A percentile compares a stretch with the other conserved stretches of the same genome.
These are phyloP conservation scores for Hericium erinaceus DNA, from an alignment of 768 basidiomycete species.

Conservation along the genomic window DNA sequence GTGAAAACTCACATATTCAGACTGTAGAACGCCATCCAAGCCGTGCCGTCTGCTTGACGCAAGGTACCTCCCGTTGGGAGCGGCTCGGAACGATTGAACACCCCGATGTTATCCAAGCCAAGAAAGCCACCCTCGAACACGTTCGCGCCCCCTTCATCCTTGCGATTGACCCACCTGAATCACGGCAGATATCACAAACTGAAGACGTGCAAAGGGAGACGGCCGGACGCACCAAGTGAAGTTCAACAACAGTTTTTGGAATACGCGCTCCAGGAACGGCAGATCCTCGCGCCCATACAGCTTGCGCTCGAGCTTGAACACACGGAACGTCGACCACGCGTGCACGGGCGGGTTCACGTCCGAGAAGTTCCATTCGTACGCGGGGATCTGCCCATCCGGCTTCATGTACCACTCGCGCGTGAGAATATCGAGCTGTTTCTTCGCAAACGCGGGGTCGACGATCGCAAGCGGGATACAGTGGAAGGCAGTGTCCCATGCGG, in stretches of 20 bases:
- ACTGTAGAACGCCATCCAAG: conserved; percentile 99
- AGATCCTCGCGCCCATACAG: conserved; percentile 86
- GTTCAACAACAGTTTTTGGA: conserved; percentile 94
- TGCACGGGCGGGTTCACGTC: conserved; percentile 99
- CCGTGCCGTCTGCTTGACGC: conserved; percentile 96
- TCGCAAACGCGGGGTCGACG: conserved; percentile 91
- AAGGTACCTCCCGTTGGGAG: conserved; percentile 89
- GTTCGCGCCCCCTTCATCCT: conserved; percentile 89
- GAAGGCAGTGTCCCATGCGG: conserved; percentile 98
- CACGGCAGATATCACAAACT: conserved; percentile 16
- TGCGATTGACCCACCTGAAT: conserved; percentile 83
- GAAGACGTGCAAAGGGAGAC: conserved; percentile 21
- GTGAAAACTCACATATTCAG: conserved; percentile 70
- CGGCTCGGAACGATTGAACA: conserved; percentile 96
- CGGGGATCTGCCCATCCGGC: conserved; percentile 96
- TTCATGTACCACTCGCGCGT: conserved; percentile 99
- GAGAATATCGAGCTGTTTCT: conserved; percentile 93
- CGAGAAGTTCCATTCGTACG: conserved; percentile 98
- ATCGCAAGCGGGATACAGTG: conserved; percentile 97
- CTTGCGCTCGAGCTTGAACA: conserved; percentile 99
- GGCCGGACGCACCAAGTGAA: conserved; percentile 65
- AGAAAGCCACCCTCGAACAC: conserved; percentile 99
- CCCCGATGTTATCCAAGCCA: conserved; percentile 94
- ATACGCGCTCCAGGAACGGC: conserved; percentile 90
- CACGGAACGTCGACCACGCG: conserved; percentile 97